Evolutionary conservation across 2,329 filamentous ascomycete species (phyloP).

Genomic region (Calonectria leucothoes): DNA sequence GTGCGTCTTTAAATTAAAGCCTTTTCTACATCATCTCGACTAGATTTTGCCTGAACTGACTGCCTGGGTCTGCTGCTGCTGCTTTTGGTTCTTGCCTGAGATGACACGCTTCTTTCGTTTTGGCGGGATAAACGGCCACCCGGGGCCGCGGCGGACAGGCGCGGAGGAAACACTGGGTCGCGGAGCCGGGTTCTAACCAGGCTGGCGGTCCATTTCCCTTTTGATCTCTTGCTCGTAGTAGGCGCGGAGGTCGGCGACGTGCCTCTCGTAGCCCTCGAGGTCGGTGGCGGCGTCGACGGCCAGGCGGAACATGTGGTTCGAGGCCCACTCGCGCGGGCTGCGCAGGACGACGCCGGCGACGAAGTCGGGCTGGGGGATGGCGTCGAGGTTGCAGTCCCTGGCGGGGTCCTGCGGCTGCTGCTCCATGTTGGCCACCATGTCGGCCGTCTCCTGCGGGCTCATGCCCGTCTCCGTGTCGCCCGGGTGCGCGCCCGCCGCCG

Average conservation of each 20-base stretch:
- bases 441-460: slow-evolving; percentile 22
- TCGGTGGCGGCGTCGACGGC: slow-evolving; percentile 31
- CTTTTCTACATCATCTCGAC: slow-evolving; percentile 20
- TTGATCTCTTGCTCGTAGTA: slow-evolving; percentile 38
- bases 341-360: background rate
- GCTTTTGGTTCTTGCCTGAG: slow-evolving; percentile 23
- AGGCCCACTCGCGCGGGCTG: slow-evolving; percentile 38
- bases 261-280: slow-evolving; percentile 39
- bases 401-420: slow-evolving; percentile 8
- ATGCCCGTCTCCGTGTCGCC: slow-evolving; percentile 17
- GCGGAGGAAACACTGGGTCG: slow-evolving; percentile 2
- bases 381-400: slow-evolving; percentile 16
- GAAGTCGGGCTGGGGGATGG: slow-evolving; percentile 34
- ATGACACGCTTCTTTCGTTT: slow-evolving; percentile 25
- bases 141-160: background rate
- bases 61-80: background rate
- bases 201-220: slow-evolving; percentile 31
- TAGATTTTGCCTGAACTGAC: background rate
- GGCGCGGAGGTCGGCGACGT: slow-evolving; percentile 26
- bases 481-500: background rate
- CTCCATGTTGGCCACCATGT: slow-evolving; percentile 48
- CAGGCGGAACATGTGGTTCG: slow-evolving; percentile 34
- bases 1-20: slow-evolving; percentile 31
- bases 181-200: slow-evolving; percentile 32
- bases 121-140: background rate